Base-by-base conservation (phyloP, 1,284 basidiomycete genomes). In the Neonothopanus nambi region DNA sequence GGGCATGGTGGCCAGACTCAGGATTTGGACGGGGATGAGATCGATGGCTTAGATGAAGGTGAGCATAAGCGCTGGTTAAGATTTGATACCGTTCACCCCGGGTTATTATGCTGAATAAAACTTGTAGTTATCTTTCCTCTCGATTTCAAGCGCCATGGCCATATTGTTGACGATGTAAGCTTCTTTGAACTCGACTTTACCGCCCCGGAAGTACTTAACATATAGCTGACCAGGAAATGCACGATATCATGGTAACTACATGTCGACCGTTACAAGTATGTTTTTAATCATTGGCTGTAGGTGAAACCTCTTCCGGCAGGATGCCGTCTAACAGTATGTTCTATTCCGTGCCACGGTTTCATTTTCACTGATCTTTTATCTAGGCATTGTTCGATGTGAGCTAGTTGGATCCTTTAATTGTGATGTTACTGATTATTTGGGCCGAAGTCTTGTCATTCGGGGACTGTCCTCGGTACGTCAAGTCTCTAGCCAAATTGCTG, bases 1-100 rank as follows among this genome's bases (percentile, higher is more conserved):
- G 92, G 93, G 3, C 92, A 95, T 62, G 93, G 93, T 11, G 91
- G 89, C 9, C 91, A 93, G 67, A 81, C 84, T 5, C 75, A 76
- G 48, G 91, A 93, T 66, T 55, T 66, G 7, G 76, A 89, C 60
- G 89, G 89, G 1, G 90, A 87, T 59, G 80, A 89, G 63, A 56
- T 72, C 0, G 81, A 85, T 58, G 86, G 86, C n/a, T 76, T 69
- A 46, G 86, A 92, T 56, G 88, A 91, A 74, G 85, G 87, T 76
- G 69, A 2, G 65, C n/a, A 55, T 40, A 3, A 28, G 20, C 15
- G 28, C 18, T 30, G 28, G 15, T 44, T 11, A 18, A 3, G 11
- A 13, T 15, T 33, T 42, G 21, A 6, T 26, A 24, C 12, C 35
- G 41, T 20, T 18, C n/a, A n/a, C n/a, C n/a, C n/a, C n/a, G n/a